Conservation (phyloP, 2,329 filamentous ascomycete genomes). For the Colletotrichum eleusines region DNA sequence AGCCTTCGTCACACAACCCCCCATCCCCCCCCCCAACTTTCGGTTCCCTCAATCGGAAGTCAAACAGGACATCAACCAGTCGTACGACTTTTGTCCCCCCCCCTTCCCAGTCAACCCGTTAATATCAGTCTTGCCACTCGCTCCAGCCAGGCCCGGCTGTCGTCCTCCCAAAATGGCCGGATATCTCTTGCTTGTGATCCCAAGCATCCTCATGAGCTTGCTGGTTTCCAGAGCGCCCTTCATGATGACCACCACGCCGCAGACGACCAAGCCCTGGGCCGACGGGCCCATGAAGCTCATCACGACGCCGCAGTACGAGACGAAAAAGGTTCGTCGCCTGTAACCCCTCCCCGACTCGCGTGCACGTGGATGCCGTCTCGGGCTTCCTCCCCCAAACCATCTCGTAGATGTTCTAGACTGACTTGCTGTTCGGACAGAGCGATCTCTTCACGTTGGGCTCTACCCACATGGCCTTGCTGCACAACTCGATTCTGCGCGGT, state of each 20-base stretch:
- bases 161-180: conserved; percentile 36
- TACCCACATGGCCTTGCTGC: conserved; percentile 71
- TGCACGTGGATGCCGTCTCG: conserved; percentile 4
- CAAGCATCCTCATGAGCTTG: conserved; percentile 48
- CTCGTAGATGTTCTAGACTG: conserved; percentile 20
- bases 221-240: conserved; percentile 53
- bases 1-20: conserved; percentile 30
- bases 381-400: background rate
- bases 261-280: conserved; percentile 60
- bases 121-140: conserved; percentile 17
- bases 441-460: conserved; percentile 71
- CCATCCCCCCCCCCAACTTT: background rate
- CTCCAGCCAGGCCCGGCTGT: conserved; percentile 9
- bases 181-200: conserved; percentile 47
- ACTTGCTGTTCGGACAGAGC: conserved; percentile 52
- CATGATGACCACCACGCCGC: conserved; percentile 51
- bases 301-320: conserved; percentile 64
- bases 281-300: conserved; percentile 67
- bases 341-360: background rate
- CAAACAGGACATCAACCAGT: conserved; percentile 23
- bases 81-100: conserved; percentile 24
- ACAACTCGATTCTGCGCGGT: conserved; percentile 73
- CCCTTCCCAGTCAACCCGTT: background rate
- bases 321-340: conserved; percentile 57
- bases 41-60: conserved; percentile 13